phyloP scores from a whole-genome alignment of 805 yeast species.

The Zygosaccharomyces gambellarensis region DNA sequence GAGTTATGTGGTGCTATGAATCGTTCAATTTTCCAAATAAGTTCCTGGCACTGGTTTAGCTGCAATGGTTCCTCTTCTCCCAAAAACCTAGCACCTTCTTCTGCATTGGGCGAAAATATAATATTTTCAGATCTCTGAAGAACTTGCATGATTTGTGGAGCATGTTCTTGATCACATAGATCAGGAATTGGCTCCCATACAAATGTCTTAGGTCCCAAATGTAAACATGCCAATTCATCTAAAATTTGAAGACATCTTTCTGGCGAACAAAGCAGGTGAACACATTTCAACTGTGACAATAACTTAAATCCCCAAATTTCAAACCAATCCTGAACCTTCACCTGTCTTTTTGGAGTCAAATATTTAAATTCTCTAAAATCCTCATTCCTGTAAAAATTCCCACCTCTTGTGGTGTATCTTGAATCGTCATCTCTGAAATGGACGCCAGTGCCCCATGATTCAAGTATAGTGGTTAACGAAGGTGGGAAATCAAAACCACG shows the following conservation, averaged over 20 bases:
- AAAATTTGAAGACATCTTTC: conserved; percentile 51
- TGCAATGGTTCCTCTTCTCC: conserved; percentile 44
- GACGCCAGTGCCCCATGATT: conserved; percentile 59
- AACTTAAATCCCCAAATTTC: conserved; percentile 31
- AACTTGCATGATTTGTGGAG: conserved; percentile 27
- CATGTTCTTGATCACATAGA: conserved; percentile 52
- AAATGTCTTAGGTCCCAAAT: conserved; percentile 37
- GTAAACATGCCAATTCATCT: conserved; percentile 22
- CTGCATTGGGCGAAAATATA: conserved; percentile 71
- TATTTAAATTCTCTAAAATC: conserved; percentile 62
- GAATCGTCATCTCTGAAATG: conserved; percentile 46
- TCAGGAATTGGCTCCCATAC: conserved; percentile 90
- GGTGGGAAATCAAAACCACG: conserved; percentile 73
- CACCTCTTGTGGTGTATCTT: conserved; percentile 74
- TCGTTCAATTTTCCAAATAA: conserved; percentile 41
- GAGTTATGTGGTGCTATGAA: conserved; percentile 37
- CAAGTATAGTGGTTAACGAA: conserved; percentile 40
- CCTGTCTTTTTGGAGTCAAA: conserved; percentile 55
- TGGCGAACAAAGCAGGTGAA: conserved; percentile 75
- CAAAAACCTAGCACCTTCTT: conserved; percentile 69
- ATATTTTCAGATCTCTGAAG: conserved; percentile 16
- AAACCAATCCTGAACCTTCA: conserved; percentile 48
- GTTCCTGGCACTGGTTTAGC: conserved; percentile 37
- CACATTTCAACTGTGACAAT: conserved; percentile 37
- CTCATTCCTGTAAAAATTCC: conserved; percentile 63